Conservation (phyloP, 1,284 basidiomycete species). For the Moniliophthora roreri region DNA sequence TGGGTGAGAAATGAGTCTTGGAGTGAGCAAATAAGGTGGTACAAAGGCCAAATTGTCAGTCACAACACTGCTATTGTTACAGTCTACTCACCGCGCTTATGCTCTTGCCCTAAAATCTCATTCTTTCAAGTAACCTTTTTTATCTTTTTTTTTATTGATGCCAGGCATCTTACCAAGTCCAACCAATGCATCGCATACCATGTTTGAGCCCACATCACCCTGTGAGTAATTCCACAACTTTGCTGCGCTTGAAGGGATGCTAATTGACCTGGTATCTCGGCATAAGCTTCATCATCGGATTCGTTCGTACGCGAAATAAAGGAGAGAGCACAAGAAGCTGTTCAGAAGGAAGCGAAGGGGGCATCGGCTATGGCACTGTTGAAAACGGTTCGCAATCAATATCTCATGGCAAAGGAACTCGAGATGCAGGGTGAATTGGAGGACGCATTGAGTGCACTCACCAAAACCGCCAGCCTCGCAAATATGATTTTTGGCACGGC, state of each 20-base stretch:
- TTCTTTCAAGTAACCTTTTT: not conserved
- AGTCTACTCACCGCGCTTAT: not conserved
- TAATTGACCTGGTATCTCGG: not conserved
- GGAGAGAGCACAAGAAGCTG: conserved; percentile 56
- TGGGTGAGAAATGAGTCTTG: too few relatives aligned
- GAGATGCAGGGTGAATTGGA: conserved; percentile 60
- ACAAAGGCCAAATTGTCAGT: conserved; percentile 2
- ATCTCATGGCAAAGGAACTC: conserved; percentile 43
- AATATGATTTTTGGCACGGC: conserved; percentile 55
- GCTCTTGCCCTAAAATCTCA: not conserved
- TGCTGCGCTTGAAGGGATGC: not conserved
- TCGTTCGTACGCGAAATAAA: conserved; percentile 65
- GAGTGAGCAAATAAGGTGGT: conserved; percentile 2
- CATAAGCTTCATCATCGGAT: conserved; percentile 25
- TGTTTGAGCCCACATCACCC: not conserved
- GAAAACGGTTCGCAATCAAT: conserved; percentile 56
- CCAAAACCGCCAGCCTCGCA: conserved; percentile 58
- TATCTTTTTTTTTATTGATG: conserved; percentile 2
- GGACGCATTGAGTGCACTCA: conserved; percentile 55
- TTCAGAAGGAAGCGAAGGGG: conserved; percentile 51
- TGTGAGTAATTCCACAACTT: not conserved
- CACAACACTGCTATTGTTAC: not conserved
- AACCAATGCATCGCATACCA: not conserved
- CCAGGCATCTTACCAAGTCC: conserved; percentile 4
- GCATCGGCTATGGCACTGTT: conserved; percentile 58